Evolutionary conservation across 148 eudicot species (phyloP), one percentile per base, ranked within the genome.

Genomic region (Vaccinium corymbosum): DNA sequence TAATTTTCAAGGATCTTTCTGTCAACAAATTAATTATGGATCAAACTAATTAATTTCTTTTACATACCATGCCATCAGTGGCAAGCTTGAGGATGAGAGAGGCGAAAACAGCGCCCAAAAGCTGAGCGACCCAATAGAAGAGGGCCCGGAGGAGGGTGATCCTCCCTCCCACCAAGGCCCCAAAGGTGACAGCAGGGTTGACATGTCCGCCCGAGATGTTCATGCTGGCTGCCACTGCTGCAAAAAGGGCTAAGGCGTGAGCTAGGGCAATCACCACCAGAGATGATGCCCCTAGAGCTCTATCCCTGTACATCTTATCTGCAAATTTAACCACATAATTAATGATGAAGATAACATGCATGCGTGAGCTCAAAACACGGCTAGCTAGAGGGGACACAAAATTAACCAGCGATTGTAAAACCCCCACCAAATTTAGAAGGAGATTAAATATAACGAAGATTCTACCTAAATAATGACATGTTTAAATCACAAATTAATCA

Each of bases 171-270:
- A 96, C 94, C 1, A 96, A 90, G 2, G 99, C 94, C 38, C 98
- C 99, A 19, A 96, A 89, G 16, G 99, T 94, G 79, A 96, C 93
- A 0, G 99, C 98, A 0, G 99, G 99, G 76, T 96, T 96, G 3
- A 91, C 86, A 49, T 96, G 99, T 2, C 99, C 98, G 0, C 98
- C 97, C 14, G 98, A 95, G 6, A 93, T 91, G 82, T 96, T 96
- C 81, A 93, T 81, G 85, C 97, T 92, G 2, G 98, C 81, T 0
- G 99, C 91, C 71, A 94, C 94, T 0, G 97, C 99, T 1, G 98
- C 99, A 46, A 96, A 94, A 22, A 96, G 77, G 7, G 91, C 82
- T n/a, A 96, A 80, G 0, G 94, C 93, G 57, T 93, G 94, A 0
- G 98, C 98, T 51, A 96, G 78, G 6, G 99, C 98, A 20, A 90